Conservation (phyloP, 768 basidiomycete genomes). For the Dentipellis fragilis region DNA sequence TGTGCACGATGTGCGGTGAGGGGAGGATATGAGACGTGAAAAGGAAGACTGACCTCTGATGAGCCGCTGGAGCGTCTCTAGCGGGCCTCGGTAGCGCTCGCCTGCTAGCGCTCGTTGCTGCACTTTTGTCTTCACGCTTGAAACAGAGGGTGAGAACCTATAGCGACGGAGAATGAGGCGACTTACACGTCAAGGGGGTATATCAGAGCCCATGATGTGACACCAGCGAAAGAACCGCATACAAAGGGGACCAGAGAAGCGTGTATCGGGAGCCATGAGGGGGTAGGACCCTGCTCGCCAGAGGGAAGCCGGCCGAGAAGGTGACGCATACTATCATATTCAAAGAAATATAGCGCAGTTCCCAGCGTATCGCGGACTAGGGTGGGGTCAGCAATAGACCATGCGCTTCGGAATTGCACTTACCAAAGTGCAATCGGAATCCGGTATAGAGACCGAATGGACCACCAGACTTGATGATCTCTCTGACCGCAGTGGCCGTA, state of each 20-base stretch:
- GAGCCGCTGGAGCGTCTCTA: slow-evolving; percentile 67
- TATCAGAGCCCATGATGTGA: slow-evolving; percentile 47
- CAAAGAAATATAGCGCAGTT: slow-evolving; percentile 86
- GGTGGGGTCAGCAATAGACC: slow-evolving; percentile 2
- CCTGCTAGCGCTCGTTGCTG: slow-evolving; percentile 87
- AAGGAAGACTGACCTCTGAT: slow-evolving; percentile 51
- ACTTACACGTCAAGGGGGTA: slow-evolving; percentile 91
- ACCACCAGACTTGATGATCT: slow-evolving; percentile 62
- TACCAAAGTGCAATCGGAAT: slow-evolving; percentile 78
- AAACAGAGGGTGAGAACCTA: slow-evolving; percentile 2
- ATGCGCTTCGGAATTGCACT: slow-evolving; percentile 15
- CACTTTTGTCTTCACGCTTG: slow-evolving; percentile 91
- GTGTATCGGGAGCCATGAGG: slow-evolving; percentile 81
- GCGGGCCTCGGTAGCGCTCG: slow-evolving; percentile 56
- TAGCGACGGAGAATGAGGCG: background rate
- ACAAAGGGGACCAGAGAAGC: slow-evolving; percentile 77
- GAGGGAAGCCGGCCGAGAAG: slow-evolving; percentile 66
- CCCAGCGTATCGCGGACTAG: slow-evolving; percentile 83
- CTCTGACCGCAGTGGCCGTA: slow-evolving; percentile 67
- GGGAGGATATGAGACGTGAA: background rate
- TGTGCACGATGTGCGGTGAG: slow-evolving; percentile 17
- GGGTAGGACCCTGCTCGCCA: slow-evolving; percentile 74
- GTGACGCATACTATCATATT: slow-evolving; percentile 89
- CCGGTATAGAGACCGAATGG: slow-evolving; percentile 69
- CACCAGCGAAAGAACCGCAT: slow-evolving; percentile 85